phyloP scores from a whole-genome alignment of 768 basidiomycete species.

The Chalciporus pseudorubinellus region DNA sequence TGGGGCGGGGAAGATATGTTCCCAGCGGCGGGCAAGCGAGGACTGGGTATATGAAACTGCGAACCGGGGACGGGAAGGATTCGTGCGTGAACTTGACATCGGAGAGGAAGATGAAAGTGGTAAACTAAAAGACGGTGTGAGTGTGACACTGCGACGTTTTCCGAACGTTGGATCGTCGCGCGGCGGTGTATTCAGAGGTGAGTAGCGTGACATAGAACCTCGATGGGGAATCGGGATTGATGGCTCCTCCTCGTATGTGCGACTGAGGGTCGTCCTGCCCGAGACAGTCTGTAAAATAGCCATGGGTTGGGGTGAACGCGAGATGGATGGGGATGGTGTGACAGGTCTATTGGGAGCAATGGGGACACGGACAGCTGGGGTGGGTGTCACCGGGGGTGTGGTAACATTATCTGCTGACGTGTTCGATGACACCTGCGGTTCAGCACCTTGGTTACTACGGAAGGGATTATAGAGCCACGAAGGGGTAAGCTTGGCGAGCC shows the following conservation, averaged over 20 bases:
- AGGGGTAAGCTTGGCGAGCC: constrained; percentile 60
- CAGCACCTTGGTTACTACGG: constrained; percentile 52
- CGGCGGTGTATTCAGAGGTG: constrained; percentile 68
- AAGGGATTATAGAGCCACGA: constrained; percentile 83
- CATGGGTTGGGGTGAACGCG: constrained; percentile 42
- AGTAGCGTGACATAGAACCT: constrained; percentile 50
- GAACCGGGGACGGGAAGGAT: constrained; percentile 65
- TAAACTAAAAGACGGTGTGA: constrained; percentile 35
- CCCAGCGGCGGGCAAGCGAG: constrained; percentile 85
- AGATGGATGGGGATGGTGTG: constrained; percentile 30
- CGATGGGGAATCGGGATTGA: constrained; percentile 40
- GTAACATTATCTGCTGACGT: constrained; percentile 38
- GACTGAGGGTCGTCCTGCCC: constrained; percentile 46
- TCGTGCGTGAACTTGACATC: constrained; percentile 42
- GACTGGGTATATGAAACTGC: constrained; percentile 60
- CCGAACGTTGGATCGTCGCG: constrained; percentile 57
- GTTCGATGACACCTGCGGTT: constrained; percentile 53
- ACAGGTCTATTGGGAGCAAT: constrained; percentile 29
- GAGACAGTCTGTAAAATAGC: constrained; percentile 37
- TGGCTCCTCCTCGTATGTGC: constrained; percentile 60
- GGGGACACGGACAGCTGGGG: constrained; percentile 29
- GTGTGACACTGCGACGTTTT: constrained; percentile 51
- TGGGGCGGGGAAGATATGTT: constrained; percentile 76
- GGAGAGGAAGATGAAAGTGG: constrained; percentile 49
- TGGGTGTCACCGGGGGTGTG: constrained; percentile 17